Percentiles rank a stretch among this genome's conserved stretches.
phyloP scores from a whole-genome alignment of 139 green algal species.

The Chlamydomonas sphaeroides region DNA sequence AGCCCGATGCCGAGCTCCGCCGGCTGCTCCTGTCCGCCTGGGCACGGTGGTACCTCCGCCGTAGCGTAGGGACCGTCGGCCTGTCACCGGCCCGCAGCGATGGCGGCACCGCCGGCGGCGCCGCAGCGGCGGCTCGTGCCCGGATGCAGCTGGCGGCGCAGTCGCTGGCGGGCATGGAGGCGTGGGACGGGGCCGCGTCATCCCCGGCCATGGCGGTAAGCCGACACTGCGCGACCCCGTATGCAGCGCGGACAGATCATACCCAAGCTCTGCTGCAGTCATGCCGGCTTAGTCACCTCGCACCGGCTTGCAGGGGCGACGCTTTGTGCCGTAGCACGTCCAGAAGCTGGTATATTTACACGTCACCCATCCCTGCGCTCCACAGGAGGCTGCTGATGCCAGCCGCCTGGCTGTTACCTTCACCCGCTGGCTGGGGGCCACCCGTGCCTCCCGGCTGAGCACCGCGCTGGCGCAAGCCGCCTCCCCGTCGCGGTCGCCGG shows the following conservation, averaged over 20 bases:
- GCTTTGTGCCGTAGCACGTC: too few species aligned
- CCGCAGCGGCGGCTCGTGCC: neutral
- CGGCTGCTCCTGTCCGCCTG: conserved; percentile 34
- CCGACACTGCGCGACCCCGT: too few species aligned
- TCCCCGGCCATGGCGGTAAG: neutral
- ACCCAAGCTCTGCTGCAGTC: too few species aligned
- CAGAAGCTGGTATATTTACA: neutral
- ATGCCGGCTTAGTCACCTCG: too few species aligned
- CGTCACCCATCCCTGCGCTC: too few species aligned
- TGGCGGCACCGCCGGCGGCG: neutral
- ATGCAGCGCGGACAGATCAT: too few species aligned
- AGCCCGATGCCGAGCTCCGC: conserved; percentile 23
- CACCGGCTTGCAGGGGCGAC: too few species aligned
- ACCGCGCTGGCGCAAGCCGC: too few species aligned
- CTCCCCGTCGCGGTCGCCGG: too few species aligned
- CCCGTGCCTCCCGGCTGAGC: neutral
- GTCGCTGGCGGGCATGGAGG: neutral
- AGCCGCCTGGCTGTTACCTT: conserved; percentile 30
- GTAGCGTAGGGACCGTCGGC: too few species aligned
- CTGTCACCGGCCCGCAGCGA: too few species aligned
- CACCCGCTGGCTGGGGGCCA: conserved; percentile 20
- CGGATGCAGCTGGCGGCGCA: neutral
- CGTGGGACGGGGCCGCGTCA: neutral
- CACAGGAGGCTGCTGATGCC: neutral
- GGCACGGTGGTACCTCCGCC: conserved; percentile 33